Evolutionary conservation across 139 green algal genomes (phyloP).

Genomic region (Coelastrella sp.): DNA sequence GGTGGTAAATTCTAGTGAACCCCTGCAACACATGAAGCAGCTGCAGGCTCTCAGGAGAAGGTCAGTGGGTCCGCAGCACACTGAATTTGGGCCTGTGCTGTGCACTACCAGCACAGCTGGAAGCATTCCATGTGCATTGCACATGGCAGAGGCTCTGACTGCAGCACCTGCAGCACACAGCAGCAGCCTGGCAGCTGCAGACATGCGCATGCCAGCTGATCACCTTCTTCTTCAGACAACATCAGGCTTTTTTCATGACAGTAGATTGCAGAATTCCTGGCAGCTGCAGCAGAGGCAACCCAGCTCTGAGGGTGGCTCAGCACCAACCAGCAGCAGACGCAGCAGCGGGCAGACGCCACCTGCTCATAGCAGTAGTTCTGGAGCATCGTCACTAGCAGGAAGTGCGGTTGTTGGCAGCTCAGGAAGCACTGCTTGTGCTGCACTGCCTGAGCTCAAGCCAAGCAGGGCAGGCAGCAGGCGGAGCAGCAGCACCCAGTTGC

Average conservation of each 20-base stretch:
- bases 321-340: not conserved
- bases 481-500: not conserved
- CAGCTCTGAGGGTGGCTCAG: not conserved
- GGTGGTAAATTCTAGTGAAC: not conserved
- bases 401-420: not conserved
- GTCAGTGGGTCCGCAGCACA: not conserved
- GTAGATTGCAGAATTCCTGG: too few relatives aligned
- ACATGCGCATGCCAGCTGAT: too few relatives aligned
- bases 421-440: not conserved
- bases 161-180: not conserved
- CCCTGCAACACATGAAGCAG: not conserved
- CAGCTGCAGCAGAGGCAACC: not conserved
- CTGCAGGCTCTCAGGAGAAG: not conserved
- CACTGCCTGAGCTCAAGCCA: not conserved
- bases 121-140: too few relatives aligned
- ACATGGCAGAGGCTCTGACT: not conserved
- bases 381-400: not conserved
- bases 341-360: not conserved
- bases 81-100: not conserved
- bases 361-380: not conserved
- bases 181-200: not conserved
- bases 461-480: not conserved
- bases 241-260: too few relatives aligned
- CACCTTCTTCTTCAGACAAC: too few relatives aligned
- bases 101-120: too few relatives aligned